Percentiles rank a stretch among this genome's conserved stretches.
These are phyloP conservation scores for Pholiota adiposa DNA, from an alignment of 1,284 basidiomycete species.

Conservation along the genomic window DNA sequence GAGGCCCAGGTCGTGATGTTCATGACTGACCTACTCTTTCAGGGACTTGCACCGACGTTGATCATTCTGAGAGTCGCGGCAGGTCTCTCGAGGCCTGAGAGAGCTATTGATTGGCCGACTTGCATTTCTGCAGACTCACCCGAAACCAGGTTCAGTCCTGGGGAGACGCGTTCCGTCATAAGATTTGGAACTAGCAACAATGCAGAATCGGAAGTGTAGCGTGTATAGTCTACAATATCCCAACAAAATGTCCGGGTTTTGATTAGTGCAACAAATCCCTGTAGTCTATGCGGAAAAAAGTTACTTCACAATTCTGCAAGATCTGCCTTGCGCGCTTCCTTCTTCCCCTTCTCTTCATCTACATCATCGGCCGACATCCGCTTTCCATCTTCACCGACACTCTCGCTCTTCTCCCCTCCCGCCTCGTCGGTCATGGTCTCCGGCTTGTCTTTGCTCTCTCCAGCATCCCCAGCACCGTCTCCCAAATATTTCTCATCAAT, in stretches of 20 bases:
- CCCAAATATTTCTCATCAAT: neutral
- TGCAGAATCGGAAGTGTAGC: neutral
- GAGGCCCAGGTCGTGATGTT: no score
- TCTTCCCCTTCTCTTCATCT: neutral
- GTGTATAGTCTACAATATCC: neutral
- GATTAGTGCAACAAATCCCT: neutral
- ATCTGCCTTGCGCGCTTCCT: constrained; percentile 4
- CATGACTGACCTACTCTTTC: no score
- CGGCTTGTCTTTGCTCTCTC: neutral
- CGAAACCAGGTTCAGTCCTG: neutral
- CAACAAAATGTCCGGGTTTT: neutral
- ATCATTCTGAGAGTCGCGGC: neutral
- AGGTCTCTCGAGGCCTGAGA: neutral
- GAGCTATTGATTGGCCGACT: neutral
- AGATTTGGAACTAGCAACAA: neutral
- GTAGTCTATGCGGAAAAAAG: neutral
- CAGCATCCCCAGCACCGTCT: neutral
- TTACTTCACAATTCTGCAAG: neutral
- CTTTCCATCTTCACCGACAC: neutral
- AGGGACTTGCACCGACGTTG: neutral
- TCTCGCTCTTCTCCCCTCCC: no score
- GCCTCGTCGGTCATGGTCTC: neutral
- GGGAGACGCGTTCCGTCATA: neutral
- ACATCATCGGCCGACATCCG: neutral
- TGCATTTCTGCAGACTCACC: neutral